Conservation (phyloP, 352 stramenopile species). For the Globisporangium uncinulatum region DNA sequence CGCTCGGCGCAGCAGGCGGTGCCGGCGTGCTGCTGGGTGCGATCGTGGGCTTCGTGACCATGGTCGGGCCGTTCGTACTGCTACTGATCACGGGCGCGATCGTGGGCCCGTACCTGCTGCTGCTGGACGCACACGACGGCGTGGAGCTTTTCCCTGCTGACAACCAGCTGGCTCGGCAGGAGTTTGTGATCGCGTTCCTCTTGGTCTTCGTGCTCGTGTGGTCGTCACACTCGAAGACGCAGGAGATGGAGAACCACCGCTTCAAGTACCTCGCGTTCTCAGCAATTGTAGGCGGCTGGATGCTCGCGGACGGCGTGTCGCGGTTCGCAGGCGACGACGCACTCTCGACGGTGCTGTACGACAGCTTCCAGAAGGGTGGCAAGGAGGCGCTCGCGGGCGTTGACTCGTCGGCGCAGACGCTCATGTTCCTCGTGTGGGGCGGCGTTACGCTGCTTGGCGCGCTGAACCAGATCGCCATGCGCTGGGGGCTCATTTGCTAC, state of each 20-base stretch:
- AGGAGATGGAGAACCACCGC: constrained; percentile 82
- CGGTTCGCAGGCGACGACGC: constrained; percentile 57
- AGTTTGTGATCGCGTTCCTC: constrained; percentile 85
- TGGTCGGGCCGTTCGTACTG: constrained; percentile 62
- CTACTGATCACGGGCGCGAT: constrained; percentile 62
- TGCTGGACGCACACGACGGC: constrained; percentile 71
- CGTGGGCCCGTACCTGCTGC: constrained; percentile 65
- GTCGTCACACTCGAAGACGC: constrained; percentile 67
- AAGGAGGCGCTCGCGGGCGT: constrained; percentile 41
- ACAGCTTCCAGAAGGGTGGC: constrained; percentile 61
- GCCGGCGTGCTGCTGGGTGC: constrained; percentile 56
- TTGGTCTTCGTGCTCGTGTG: constrained; percentile 87
- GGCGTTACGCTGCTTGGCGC: constrained; percentile 50
- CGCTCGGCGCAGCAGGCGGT: constrained; percentile 49
- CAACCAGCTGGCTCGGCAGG: constrained; percentile 77
- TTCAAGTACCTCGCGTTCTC: constrained; percentile 88
- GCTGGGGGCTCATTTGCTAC: constrained; percentile 86
- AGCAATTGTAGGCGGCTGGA: constrained; percentile 63
- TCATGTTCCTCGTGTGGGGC: constrained; percentile 82
- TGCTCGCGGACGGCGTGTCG: constrained; percentile 67
- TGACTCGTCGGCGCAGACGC: constrained; percentile 40
- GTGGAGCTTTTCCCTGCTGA: constrained; percentile 58
- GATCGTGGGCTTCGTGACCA: constrained; percentile 72
- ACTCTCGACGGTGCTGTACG: constrained; percentile 58
- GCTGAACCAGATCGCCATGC: constrained; percentile 82